Evolutionary conservation across 805 yeast genomes (phyloP), one percentile per base, ranked within the genome.

Genomic region (Wickerhamomyces ciferrii): DNA sequence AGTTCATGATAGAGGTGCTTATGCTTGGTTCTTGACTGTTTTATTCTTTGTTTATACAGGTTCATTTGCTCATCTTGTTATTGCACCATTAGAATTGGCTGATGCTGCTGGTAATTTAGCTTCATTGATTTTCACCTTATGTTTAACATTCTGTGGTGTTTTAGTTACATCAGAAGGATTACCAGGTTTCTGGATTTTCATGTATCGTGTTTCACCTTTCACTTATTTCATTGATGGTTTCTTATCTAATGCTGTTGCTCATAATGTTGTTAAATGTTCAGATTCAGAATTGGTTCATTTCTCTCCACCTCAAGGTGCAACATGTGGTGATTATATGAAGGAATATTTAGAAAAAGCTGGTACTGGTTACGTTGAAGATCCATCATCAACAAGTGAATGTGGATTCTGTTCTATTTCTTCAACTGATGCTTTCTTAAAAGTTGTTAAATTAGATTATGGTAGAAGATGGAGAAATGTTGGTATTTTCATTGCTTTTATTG

Each of bases 111-210:
- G 84, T 49, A 80, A 81, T 54, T 49, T 81, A 46, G 75, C 79
- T 1, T 68, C 76, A 34, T 57, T 84, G 55, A 58, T 81, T 50
- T 83, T 80, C 64, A 78, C 85, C 2, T 65, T 83, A 72, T 70
- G 79, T 36, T 68, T 87, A 66, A 75, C 77, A 45, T 84, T 86
- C 78, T 84, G 89, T 74, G 96, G 96, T 74, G 87, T 84, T 39
- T 68, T 87, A 68, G 80, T 77, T 15, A 69, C 78, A 21, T 76
- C 80, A 49, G 68, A 69, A 18, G 68, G 64, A 29, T 60, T 83
- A 69, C 86, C 86, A 27, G 80, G 88, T n/a, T 87, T 87, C 72
- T 83, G 91, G 90, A 69, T 75, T 39, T 85, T 84, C 72, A 81
- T 85, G 88, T 85, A 84, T 71, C 72, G 90, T 60, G 75, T 71